These are phyloP conservation scores for Fusarium coffeatum DNA, from an alignment of 2,329 filamentous ascomycete species.

Conservation along the genomic window DNA sequence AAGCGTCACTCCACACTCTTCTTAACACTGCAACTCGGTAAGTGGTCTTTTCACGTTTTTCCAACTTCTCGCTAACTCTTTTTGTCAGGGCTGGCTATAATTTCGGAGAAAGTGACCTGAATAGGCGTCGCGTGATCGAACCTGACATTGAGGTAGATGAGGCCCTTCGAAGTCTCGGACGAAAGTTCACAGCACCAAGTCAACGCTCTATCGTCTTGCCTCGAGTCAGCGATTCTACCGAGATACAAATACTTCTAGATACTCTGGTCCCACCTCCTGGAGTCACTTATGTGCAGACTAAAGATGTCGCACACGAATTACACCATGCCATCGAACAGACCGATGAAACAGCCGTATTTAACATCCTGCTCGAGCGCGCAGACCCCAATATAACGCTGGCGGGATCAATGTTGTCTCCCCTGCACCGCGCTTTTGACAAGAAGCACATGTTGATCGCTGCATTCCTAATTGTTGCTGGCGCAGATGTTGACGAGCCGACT, in stretches of 20 bases:
- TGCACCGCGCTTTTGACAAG: slow-evolving; percentile 46
- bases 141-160: slow-evolving; percentile 44
- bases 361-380: slow-evolving; percentile 41
- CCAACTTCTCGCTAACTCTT: slow-evolving; percentile 17
- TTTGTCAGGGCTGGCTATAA: slow-evolving; percentile 33
- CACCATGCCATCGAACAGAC: slow-evolving; percentile 43
- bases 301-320: slow-evolving; percentile 39
- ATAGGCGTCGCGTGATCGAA: slow-evolving; percentile 45
- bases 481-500: slow-evolving; percentile 46
- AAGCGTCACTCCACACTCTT: slow-evolving; percentile 45
- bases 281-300: slow-evolving; percentile 36
- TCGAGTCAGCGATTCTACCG: slow-evolving; percentile 45
- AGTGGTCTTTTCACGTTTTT: not conserved
- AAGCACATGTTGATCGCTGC: slow-evolving; percentile 45
- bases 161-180: slow-evolving; percentile 41
- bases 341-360: slow-evolving; percentile 44
- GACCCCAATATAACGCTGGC: slow-evolving; percentile 45
- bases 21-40: slow-evolving; percentile 46
- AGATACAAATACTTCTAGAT: slow-evolving; percentile 46
- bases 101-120: slow-evolving; percentile 37
- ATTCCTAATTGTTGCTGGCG: slow-evolving; percentile 45
- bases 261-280: slow-evolving; percentile 43
- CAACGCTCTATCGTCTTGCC: slow-evolving; percentile 41
- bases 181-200: slow-evolving; percentile 42
- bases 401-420: slow-evolving; percentile 45